Evolutionary conservation across 257 asterid genomes (phyloP).

Genomic region (Lithospermum erythrorhizon): DNA sequence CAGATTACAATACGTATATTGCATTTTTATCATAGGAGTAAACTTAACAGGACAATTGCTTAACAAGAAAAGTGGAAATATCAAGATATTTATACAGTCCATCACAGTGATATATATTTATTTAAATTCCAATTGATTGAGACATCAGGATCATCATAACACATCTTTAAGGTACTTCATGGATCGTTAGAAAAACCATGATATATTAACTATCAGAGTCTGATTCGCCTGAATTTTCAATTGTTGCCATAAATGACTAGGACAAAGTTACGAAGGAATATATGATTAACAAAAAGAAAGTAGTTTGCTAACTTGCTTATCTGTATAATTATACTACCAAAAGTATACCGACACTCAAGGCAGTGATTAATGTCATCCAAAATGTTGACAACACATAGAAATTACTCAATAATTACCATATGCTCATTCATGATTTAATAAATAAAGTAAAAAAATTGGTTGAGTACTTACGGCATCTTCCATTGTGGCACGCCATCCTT

Average conservation of each 20-base stretch:
- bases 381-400: background rate
- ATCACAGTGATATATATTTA: background rate
- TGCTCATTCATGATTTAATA: background rate
- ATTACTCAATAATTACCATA: background rate
- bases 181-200: no score
- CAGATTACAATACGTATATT: background rate
- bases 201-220: no score
- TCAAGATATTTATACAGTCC: background rate
- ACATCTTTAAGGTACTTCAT: background rate
- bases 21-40: background rate
- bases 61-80: background rate
- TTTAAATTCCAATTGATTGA: background rate
- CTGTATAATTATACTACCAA: background rate
- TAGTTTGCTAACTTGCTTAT: background rate
- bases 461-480: constrained; percentile 83
- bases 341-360: background rate
- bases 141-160: background rate
- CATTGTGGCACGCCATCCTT: constrained; percentile 99
- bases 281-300: background rate
- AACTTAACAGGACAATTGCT: background rate
- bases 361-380: no score
- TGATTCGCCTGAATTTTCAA: no score
- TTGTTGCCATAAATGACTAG: background rate
- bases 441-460: background rate
- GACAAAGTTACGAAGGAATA: background rate